Evolutionary conservation across 768 basidiomycete species (phyloP), one percentile per base, ranked within the genome.

Genomic region (Termitomyces sp.): DNA sequence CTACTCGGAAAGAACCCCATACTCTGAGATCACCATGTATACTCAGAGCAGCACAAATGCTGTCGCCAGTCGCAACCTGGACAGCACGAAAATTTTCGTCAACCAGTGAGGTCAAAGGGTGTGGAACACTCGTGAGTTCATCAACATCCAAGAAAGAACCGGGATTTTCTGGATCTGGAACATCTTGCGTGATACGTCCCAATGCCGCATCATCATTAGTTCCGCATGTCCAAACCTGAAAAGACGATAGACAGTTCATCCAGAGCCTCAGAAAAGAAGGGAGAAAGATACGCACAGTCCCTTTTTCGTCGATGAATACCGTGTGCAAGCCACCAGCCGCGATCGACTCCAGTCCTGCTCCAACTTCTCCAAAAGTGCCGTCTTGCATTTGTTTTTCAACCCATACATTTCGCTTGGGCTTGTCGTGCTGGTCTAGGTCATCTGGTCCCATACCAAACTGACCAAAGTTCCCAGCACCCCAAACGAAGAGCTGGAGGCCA

Each of bases 381-480:
- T 86, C 78, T 58, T 81, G 75, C 15, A 93, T 91, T 71, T 88
- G 83, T 66, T 86, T 76, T 65, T 93, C 87, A 24, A 91, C 80
- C 87, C 89, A 92, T 0, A 72, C 61, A 69, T 92, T 94, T 58
- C 86, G 81, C 66, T 82, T 87, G 9, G 95, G 95, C 63, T 87
- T 88, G 55, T 80, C 73, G 57, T 89, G 80, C 71, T 96, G 93
- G 58, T 78, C 85, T 34, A 93, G 75, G 51, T 75, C 68, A 62
- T 87, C 84, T 4, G 85, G 84, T 39, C 96, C 96, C 77, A 96
- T 83, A 34, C 95, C 97, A 67, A 97, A 89, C 72, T 98, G 95
- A 33, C 95, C 95, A 75, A 94, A 93, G 72, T 96, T 95, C 30
- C 94, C 95, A 12, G 88, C 86, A 7, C 96, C 96, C 84, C 91